Evolutionary conservation across 352 stramenopile species (phyloP).

Genomic region (Lagenidium giganteum): DNA sequence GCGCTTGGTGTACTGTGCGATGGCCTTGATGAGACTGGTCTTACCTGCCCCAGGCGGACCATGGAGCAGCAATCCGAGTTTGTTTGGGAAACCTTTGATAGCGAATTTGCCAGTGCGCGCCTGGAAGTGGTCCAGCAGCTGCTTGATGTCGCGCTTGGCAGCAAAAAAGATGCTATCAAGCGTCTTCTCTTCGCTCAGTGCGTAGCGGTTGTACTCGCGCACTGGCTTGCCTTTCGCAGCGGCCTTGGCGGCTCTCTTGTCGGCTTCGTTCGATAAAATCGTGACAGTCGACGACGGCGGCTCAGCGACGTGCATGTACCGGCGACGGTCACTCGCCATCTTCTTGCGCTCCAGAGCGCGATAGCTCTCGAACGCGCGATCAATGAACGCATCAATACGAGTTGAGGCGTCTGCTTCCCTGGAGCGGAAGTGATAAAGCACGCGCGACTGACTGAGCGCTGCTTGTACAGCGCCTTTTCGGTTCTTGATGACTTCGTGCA

Average conservation of each 20-base stretch:
- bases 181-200: conserved; percentile 70
- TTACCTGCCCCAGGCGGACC: conserved; percentile 82
- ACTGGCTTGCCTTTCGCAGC: conserved; percentile 11
- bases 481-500: conserved; percentile 18
- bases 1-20: conserved; percentile 60
- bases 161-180: conserved; percentile 80
- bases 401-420: conserved; percentile 14
- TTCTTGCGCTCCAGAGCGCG: conserved; percentile 9
- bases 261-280: too few species aligned
- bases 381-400: conserved; percentile 28
- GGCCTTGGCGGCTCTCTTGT: conserved; percentile 10
- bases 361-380: conserved; percentile 27
- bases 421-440: conserved; percentile 18
- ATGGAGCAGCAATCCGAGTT: conserved; percentile 75
- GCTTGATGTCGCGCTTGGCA: conserved; percentile 53
- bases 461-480: conserved; percentile 6
- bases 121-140: conserved; percentile 56
- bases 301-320: conserved; percentile 46
- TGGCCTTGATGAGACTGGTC: conserved; percentile 79
- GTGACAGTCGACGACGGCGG: too few species aligned
- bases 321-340: conserved; percentile 17
- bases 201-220: conserved; percentile 54
- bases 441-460: conserved; percentile 18
- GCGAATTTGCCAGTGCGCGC: conserved; percentile 62
- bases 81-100: conserved; percentile 83